phyloP scores from a whole-genome alignment of 1,284 basidiomycete genomes.

The Phellopilus nigrolimitatus region DNA sequence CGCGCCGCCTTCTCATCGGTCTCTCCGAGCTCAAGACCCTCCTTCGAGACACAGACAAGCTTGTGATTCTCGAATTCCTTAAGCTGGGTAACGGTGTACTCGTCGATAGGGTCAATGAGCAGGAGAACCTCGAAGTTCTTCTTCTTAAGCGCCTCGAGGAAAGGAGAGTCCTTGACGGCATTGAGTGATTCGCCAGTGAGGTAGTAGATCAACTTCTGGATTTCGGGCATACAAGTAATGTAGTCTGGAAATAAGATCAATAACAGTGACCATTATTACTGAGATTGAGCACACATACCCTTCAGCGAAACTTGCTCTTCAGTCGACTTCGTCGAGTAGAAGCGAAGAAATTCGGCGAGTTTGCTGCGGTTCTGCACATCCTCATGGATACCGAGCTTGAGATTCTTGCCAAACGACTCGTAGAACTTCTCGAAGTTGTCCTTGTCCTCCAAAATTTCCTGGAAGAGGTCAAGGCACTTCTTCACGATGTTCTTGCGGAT shows the following conservation, averaged over 20 bases:
- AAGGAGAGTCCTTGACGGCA: conserved; percentile 90
- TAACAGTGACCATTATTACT: conserved; percentile 14
- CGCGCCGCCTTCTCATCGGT: no score
- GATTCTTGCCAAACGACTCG: conserved; percentile 94
- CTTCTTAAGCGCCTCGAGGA: conserved; percentile 99
- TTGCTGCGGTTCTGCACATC: no score
- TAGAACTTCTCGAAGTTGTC: conserved; percentile 99
- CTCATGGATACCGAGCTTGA: conserved; percentile 99
- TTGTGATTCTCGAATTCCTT: no score
- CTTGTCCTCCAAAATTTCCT: conserved; percentile 99
- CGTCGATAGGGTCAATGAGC: no score
- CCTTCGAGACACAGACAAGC: no score
- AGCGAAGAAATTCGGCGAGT: no score
- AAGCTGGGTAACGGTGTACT: no score
- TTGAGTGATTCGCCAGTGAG: conserved; percentile 97
- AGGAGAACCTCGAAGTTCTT: no score
- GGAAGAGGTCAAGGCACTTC: no score
- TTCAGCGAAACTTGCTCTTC: conserved; percentile 96
- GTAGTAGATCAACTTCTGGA: conserved; percentile 99
- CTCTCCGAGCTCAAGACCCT: no score
- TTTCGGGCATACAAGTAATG: conserved; percentile 99
- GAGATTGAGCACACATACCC: conserved; percentile 43
- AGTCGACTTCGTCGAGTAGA: no score
- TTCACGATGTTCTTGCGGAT: no score
- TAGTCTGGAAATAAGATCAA: conserved; percentile 78